These are phyloP conservation scores for Bruguiera sexangula DNA, from an alignment of 345 rosid species.

Conservation along the genomic window DNA sequence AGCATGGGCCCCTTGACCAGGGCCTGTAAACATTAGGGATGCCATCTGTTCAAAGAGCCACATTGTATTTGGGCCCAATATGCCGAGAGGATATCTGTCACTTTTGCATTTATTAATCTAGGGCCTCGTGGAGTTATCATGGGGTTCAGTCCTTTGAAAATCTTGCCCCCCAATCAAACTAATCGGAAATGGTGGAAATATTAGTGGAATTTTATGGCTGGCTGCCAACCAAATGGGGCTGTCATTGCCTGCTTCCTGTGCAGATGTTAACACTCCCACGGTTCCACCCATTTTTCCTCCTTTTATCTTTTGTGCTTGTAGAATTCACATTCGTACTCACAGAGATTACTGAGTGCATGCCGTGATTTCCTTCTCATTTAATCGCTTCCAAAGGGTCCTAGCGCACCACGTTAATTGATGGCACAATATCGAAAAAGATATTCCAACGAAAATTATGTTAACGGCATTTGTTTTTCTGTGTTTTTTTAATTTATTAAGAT, in stretches of 20 bases:
- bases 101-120: conserved; percentile 11
- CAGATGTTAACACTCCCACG: background rate
- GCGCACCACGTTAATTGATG: no score
- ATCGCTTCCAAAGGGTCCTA: no score
- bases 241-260: background rate
- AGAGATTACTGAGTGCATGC: no score
- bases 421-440: no score
- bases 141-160: background rate
- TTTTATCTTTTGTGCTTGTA: no score
- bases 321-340: no score
- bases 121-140: conserved; percentile 5
- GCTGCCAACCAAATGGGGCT: background rate
- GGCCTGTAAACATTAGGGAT: conserved; percentile 8
- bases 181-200: background rate
- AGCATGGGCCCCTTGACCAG: conserved; percentile 26
- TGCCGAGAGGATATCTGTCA: conserved; percentile 6
- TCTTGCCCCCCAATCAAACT: background rate
- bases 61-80: background rate
- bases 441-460: no score
- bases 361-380: no score
- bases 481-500: no score
- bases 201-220: background rate
- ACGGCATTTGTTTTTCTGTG: no score
- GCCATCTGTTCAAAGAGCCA: no score
- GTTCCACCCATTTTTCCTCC: background rate